Evolutionary conservation across 768 basidiomycete species (phyloP), one percentile per base, ranked within the genome.

Genomic region (Megacollybia marginata): DNA sequence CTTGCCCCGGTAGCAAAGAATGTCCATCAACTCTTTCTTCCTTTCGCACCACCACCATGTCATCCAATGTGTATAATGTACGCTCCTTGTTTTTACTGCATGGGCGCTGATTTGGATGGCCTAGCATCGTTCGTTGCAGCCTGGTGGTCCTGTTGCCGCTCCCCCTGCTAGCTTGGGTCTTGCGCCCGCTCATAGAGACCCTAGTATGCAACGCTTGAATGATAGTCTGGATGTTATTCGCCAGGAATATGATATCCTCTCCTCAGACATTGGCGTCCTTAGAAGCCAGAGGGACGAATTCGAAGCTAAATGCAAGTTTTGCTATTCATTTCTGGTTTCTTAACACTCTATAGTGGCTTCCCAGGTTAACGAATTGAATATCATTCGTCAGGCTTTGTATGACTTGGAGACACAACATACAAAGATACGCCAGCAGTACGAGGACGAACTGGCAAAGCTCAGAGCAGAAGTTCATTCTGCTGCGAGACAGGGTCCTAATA

Each of bases 371-470:
- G 95, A 98, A 63, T 73, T 97, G 48, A 88, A 86, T 56, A 82
- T 85, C 61, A 92, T 99, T 59, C 81, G 92, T 33, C 85, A 92
- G 59, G 82, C 88, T 2, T 74, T 97, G 10, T 94, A 93, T 61
- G 92, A 97, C 55, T 83, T 99, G 49, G 95, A 99, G 63, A 70
- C 82, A 0, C 85, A 88, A 53, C 92, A 98, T 57, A 77, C 75
- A 54, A 91, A 93, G 72, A 82, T 92, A 47, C 78, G 92, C 33
- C 80, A 85, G 53, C 82, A 85, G 60, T 95, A 91, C 59, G 93
- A 96, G 60, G 84, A 88, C 2, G 93, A 96, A 56, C 70, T 95
- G 50, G 69, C 70, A 5, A 76, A 84, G 32, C 75, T 92, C 11
- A 77, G 91, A 20, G 69, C 77, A 4, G 88, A 92, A 61, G 69